Evolutionary conservation across 805 yeast genomes (phyloP).

Genomic region (Candida awuae): DNA sequence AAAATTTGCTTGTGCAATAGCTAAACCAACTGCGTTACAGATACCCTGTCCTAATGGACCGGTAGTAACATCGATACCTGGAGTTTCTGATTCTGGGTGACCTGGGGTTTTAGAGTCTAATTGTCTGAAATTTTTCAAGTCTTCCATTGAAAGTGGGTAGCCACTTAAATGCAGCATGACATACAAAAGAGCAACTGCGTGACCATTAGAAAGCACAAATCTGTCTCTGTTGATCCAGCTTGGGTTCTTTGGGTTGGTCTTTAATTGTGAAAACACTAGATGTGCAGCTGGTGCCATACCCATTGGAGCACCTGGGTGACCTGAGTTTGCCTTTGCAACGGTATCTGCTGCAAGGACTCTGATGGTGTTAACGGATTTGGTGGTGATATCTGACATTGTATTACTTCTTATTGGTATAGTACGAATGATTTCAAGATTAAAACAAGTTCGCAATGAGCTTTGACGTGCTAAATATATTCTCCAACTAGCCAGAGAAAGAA

Average conservation of each 20-base stretch:
- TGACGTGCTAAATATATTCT: no score
- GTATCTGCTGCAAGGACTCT: constrained; percentile 85
- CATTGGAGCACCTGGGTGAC: constrained; percentile 99
- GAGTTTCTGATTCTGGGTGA: constrained; percentile 89
- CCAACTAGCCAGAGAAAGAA: no score
- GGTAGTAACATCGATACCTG: constrained; percentile 95
- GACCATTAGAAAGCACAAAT: constrained; percentile 93
- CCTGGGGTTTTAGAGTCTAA: constrained; percentile 90
- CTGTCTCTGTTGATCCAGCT: constrained; percentile 93
- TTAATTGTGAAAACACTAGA: constrained; percentile 71
- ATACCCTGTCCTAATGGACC: constrained; percentile 99
- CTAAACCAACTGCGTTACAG: constrained; percentile 91
- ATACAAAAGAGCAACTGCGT: constrained; percentile 87
- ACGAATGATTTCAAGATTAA: no score
- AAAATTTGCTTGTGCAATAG: constrained; percentile 85
- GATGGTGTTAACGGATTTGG: constrained; percentile 75
- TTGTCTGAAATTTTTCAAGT: constrained; percentile 85
- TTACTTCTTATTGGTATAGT: no score
- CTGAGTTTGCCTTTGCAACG: constrained; percentile 83
- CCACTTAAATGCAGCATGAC: constrained; percentile 80
- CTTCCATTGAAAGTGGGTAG: constrained; percentile 71
- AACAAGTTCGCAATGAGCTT: no score
- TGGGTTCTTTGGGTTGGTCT: constrained; percentile 85
- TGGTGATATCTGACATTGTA: constrained; percentile 49
- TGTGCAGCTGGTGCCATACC: constrained; percentile 97